Evolutionary conservation across 257 asterid genomes (phyloP).

Genomic region (Ilex aquifolium): DNA sequence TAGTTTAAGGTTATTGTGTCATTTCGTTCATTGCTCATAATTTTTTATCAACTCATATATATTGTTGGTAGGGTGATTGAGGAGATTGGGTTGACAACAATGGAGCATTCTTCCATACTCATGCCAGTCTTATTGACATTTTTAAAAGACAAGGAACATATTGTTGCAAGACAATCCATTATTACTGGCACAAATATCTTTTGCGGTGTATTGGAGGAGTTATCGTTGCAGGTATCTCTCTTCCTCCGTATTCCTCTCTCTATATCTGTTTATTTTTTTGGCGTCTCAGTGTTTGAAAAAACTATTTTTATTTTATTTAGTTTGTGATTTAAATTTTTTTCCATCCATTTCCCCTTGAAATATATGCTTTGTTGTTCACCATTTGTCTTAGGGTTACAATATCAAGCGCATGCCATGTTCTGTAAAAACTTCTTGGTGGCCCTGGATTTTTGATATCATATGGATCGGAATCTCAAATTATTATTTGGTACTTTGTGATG

Average conservation of each 20-base stretch:
- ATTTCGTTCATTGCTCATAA: neutral
- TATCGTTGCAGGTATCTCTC: constrained; percentile 67
- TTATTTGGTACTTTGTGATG: no score
- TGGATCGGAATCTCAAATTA: no score
- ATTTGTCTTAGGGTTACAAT: no score
- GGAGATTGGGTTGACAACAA: constrained; percentile 59
- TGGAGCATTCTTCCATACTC: constrained; percentile 53
- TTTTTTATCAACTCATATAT: constrained; percentile 13
- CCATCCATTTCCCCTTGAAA: no score
- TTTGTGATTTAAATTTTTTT: no score
- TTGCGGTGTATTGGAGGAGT: constrained; percentile 60
- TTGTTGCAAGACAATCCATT: constrained; percentile 70
- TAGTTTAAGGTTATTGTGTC: no score
- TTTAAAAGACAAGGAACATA: constrained; percentile 53
- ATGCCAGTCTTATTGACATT: constrained; percentile 62
- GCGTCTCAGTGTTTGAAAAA: neutral
- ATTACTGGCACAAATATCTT: constrained; percentile 63
- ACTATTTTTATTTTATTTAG: no score
- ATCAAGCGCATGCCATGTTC: no score
- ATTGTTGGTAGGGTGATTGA: constrained; percentile 69
- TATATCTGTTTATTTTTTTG: neutral
- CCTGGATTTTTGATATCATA: no score
- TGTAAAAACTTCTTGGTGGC: no score
- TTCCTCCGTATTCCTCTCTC: constrained; percentile 9
- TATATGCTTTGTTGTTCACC: no score